Conservation (phyloP, 2,329 filamentous ascomycete genomes). For the Aquanectria penicillioides region DNA sequence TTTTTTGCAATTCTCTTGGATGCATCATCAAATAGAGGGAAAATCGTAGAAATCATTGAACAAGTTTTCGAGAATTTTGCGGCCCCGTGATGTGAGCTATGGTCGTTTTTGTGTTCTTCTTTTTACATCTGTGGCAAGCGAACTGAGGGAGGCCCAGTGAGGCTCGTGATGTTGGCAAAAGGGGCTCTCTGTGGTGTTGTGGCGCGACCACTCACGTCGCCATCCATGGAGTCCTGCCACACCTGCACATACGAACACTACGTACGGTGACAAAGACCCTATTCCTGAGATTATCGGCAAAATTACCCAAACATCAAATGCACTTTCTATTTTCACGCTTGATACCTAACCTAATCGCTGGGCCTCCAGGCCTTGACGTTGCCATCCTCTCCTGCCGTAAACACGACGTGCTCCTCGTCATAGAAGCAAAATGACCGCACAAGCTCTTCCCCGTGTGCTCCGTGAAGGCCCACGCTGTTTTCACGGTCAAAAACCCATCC, state of each 20-base stretch:
- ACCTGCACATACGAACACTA: too few relatives aligned
- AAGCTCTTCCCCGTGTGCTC: slow-evolving; percentile 72
- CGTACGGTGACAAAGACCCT: too few relatives aligned
- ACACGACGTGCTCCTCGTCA: slow-evolving; percentile 67
- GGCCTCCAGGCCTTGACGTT: slow-evolving; percentile 66
- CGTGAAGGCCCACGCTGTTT: slow-evolving; percentile 67
- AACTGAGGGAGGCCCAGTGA: neutral
- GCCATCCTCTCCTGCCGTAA: slow-evolving; percentile 69
- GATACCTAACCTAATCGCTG: slow-evolving; percentile 35
- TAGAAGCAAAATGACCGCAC: slow-evolving; percentile 72
- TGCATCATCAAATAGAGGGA: neutral
- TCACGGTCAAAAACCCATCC: slow-evolving; percentile 66
- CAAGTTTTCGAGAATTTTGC: neutral
- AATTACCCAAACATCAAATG: too few relatives aligned
- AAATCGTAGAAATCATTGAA: neutral
- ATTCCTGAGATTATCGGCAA: too few relatives aligned
- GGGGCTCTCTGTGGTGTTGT: slow-evolving; percentile 4
- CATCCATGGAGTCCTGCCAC: too few relatives aligned
- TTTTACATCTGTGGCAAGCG: neutral
- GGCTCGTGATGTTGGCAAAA: neutral
- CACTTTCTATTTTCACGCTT: neutral
- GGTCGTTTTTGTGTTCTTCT: neutral
- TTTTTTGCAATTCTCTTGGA: neutral
- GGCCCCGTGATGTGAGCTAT: neutral
- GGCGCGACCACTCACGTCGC: neutral